A percentile compares a stretch with the other conserved stretches of the same genome.
Conservation (phyloP, 768 basidiomycete genomes). For the Guyanaporus albipodus region DNA sequence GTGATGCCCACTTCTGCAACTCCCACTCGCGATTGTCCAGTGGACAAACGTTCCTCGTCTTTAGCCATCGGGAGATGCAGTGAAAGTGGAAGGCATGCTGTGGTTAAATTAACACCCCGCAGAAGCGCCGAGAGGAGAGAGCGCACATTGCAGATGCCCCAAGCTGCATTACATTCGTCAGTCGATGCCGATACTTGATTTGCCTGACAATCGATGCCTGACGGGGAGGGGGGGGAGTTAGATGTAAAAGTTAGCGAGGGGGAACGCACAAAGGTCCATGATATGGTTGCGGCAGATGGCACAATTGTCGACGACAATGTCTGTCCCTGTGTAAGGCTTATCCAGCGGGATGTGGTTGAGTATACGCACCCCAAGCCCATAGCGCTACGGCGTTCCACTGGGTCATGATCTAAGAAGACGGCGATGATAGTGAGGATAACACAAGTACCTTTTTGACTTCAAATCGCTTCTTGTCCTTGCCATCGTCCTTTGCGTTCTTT, state of each 20-base stretch:
- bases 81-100: slow-evolving; percentile 99
- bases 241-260: neutral
- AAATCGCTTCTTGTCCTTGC: slow-evolving; percentile 79
- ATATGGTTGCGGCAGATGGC: slow-evolving; percentile 99
- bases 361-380: slow-evolving; percentile 91
- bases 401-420: neutral
- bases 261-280: slow-evolving; percentile 93
- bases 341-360: neutral
- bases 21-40: slow-evolving; percentile 97
- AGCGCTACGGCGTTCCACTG: slow-evolving; percentile 99
- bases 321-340: slow-evolving; percentile 38
- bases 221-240: slow-evolving; percentile 4
- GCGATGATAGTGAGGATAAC: neutral
- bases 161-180: slow-evolving; percentile 96
- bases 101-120: neutral
- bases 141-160: slow-evolving; percentile 95
- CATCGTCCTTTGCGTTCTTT: slow-evolving; percentile 50
- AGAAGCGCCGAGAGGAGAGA: neutral
- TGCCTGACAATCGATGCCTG: slow-evolving; percentile 99
- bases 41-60: slow-evolving; percentile 94
- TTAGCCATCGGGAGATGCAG: slow-evolving; percentile 98
- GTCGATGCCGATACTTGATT: slow-evolving; percentile 96
- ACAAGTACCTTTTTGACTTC: slow-evolving; percentile 94
- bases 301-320: slow-evolving; percentile 99
- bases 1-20: slow-evolving; percentile 78